Conservation (phyloP, 2,329 filamentous ascomycete species). For the Aspergillus vadensis region DNA sequence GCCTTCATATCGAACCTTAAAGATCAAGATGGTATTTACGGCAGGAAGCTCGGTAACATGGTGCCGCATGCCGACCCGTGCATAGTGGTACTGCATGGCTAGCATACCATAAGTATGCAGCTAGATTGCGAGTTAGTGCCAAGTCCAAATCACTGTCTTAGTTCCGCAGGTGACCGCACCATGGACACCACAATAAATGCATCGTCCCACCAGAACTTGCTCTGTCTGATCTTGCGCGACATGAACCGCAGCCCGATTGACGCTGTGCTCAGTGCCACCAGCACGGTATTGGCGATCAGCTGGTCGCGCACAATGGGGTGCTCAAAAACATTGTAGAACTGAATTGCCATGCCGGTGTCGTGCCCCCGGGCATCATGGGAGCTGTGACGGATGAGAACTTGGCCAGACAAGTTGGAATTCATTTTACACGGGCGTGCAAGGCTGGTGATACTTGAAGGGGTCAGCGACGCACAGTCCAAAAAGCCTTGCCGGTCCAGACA, state of each 20-base stretch:
- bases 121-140: background rate
- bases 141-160: no score
- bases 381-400: background rate
- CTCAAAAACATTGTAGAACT: constrained; percentile 20
- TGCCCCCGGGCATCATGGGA: background rate
- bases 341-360: constrained; percentile 1
- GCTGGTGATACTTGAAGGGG: background rate
- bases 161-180: background rate
- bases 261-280: constrained; percentile 30
- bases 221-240: constrained; percentile 30
- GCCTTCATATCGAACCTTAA: background rate
- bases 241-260: constrained; percentile 32
- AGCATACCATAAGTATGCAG: constrained; percentile 25
- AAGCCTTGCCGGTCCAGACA: background rate
- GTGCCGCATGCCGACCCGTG: constrained; percentile 21
- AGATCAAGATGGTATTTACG: constrained; percentile 11
- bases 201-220: constrained; percentile 36
- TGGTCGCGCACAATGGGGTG: constrained; percentile 20
- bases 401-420: no score
- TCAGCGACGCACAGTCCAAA: background rate
- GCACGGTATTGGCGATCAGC: constrained; percentile 26
- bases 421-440: background rate
- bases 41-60: constrained; percentile 10
- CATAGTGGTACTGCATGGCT: constrained; percentile 23
- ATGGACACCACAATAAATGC: constrained; percentile 26